Percentiles rank a stretch among this genome's conserved stretches.
Evolutionary conservation across 2,329 filamentous ascomycete genomes (phyloP).

Genomic region (Aspergillus sp.): DNA sequence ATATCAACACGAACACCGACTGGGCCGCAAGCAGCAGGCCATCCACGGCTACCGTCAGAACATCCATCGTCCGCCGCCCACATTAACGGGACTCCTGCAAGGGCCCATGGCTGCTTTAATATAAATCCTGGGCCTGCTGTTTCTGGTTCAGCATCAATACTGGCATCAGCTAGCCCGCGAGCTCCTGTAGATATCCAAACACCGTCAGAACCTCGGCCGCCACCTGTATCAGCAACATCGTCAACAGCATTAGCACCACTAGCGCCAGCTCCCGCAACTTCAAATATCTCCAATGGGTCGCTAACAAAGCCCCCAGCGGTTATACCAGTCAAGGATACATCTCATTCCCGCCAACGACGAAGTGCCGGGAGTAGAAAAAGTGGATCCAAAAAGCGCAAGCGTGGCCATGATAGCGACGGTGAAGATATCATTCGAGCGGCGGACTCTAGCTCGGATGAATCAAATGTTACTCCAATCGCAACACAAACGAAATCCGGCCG

Average conservation of each 20-base stretch:
- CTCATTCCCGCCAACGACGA: conserved; percentile 19
- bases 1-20: not conserved
- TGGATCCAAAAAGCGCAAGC: conserved; percentile 23
- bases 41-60: not conserved
- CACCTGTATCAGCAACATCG: not conserved
- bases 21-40: not conserved
- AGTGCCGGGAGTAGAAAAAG: conserved; percentile 14
- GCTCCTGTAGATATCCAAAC: not conserved
- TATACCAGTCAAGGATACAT: conserved; percentile 14
- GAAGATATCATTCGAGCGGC: conserved; percentile 35
- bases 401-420: conserved; percentile 28
- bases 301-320: not conserved
- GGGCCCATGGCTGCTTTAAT: not conserved
- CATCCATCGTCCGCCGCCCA: not conserved
- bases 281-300: not conserved
- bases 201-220: not conserved
- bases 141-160: not conserved
- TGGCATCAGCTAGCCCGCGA: not conserved
- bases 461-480: conserved; percentile 54
- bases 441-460: conserved; percentile 40
- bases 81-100: not conserved
- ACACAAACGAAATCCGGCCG: conserved; percentile 76
- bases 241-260: not conserved
- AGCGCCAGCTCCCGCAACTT: not conserved
- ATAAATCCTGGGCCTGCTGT: not conserved